Evolutionary conservation across 176 grass and related monocot species (phyloP).

Genomic region (Alloteropsis semialata): DNA sequence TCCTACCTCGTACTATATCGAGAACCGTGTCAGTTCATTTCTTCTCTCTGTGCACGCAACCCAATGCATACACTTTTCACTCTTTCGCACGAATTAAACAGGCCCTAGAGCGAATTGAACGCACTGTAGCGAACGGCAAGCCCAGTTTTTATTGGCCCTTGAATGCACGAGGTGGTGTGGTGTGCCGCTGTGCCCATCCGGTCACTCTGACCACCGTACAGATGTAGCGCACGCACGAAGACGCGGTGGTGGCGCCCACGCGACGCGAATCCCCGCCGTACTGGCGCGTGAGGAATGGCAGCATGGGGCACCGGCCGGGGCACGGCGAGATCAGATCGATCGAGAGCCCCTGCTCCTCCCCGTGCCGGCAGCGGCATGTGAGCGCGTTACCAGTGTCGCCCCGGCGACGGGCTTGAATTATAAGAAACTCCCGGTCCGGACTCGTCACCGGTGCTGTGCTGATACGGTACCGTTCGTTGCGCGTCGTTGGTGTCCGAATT

Average conservation of each 20-base stretch:
- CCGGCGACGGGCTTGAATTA: not conserved
- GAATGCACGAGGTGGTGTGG: slow-evolving; percentile 12
- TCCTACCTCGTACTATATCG: too few relatives aligned
- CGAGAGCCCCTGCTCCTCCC: not conserved
- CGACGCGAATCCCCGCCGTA: not conserved
- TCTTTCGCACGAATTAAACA: too few relatives aligned
- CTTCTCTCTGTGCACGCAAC: too few relatives aligned
- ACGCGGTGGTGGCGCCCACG: not conserved
- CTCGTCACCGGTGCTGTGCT: not conserved
- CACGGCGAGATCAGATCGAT: slow-evolving; percentile 6
- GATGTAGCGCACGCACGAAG: not conserved
- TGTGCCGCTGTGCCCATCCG: not conserved
- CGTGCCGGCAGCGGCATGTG: not conserved
- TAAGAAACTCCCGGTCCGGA: not conserved
- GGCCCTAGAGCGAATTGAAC: not conserved
- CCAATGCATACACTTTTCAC: too few relatives aligned
- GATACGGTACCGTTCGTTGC: too few relatives aligned
- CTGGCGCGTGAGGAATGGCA: not conserved
- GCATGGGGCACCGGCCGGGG: not conserved
- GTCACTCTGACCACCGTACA: not conserved
- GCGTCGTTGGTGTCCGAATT: too few relatives aligned
- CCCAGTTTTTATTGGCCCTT: slow-evolving; percentile 13
- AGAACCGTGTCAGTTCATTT: too few relatives aligned
- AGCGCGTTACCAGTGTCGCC: not conserved
- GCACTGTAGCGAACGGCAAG: not conserved